Evolutionary conservation across 345 rosid genomes (phyloP), one percentile per base, ranked within the genome.

Genomic region (Lepidium africanum): DNA sequence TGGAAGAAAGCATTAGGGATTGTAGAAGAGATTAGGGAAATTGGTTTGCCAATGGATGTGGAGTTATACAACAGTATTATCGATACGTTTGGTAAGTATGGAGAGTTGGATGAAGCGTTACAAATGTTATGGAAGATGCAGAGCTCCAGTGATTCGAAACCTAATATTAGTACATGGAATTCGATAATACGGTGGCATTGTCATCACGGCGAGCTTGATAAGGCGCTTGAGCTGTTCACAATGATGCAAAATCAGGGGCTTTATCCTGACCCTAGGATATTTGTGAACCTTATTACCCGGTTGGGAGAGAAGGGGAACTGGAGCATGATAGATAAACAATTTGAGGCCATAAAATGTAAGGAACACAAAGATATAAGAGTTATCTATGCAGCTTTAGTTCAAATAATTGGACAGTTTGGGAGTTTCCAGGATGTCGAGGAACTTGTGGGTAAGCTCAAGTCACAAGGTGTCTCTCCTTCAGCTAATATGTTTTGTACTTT

Each of bases 251-350:
- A 74, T 6, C 83, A 87, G 57, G 87, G 89, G 62, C 23, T 77
- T 4, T 83, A 80, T 75, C 89, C 92, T 49, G 89, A 84, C 73
- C 86, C 89, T 9, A 80, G 84, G 72, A 81, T 85, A 63, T 85
- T 85, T 48, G 41, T 81, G 36, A 72, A 69, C 25, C 71, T 87
- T 71, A 85, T 85, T 37, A 79, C 83, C 10, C 72, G 74, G 40
- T 74, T 87, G 60, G 87, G 85, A 40, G 92, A 87, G 81, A 82
- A 72, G 33, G 92, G 92, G 75, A 83, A 79, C 58, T 87, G 89
- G 92, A 73, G 80, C 17, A 33, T 76, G 74, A 81, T 87, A 45
- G 68, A 63, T 78, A 73, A 45, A 32, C 78, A 47, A 53, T 83
- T 83, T 54, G 82, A 83, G 53, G 67, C 39, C 17, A 76, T 85